Evolutionary conservation across 345 rosid species (phyloP).

Genomic region (Pistacia atlantica): DNA sequence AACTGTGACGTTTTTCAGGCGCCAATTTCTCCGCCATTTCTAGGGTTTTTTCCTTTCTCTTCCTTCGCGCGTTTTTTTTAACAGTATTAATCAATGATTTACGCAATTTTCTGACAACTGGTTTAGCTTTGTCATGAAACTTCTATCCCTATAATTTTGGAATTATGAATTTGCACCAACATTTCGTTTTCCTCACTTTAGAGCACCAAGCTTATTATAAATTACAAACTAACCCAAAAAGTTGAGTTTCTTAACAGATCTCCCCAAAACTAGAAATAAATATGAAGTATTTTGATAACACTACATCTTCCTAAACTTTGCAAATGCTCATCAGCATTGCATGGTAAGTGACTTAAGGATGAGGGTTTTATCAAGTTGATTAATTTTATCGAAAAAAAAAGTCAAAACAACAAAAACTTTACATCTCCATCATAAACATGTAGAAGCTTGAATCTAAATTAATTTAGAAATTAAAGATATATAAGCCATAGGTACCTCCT

Average conservation of each 20-base stretch:
- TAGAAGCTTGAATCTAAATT: too few relatives aligned
- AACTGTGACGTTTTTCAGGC: constrained; percentile 63
- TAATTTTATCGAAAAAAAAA: too few relatives aligned
- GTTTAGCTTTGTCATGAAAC: constrained; percentile 14
- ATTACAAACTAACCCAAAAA: neutral
- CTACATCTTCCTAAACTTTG: too few relatives aligned
- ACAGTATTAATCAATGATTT: neutral
- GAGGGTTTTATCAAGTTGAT: too few relatives aligned
- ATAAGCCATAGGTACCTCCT: too few relatives aligned
- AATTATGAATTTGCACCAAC: constrained; percentile 1
- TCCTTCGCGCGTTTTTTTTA: neutral
- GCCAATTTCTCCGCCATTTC: constrained; percentile 66
- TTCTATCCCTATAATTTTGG: neutral
- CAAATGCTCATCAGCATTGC: too few relatives aligned
- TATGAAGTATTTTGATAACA: too few relatives aligned
- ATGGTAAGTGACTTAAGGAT: too few relatives aligned
- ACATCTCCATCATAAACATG: too few relatives aligned
- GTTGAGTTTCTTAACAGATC: neutral
- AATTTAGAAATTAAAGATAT: too few relatives aligned
- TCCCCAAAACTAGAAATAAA: too few relatives aligned
- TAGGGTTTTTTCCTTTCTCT: constrained; percentile 12
- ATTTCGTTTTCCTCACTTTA: neutral
- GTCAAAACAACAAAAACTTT: too few relatives aligned
- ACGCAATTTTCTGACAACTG: constrained; percentile 5
- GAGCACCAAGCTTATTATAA: neutral